A percentile compares a stretch with the other conserved stretches of the same genome.
These are phyloP conservation scores for Mycena pura DNA, from an alignment of 768 basidiomycete genomes.

Conservation along the genomic window DNA sequence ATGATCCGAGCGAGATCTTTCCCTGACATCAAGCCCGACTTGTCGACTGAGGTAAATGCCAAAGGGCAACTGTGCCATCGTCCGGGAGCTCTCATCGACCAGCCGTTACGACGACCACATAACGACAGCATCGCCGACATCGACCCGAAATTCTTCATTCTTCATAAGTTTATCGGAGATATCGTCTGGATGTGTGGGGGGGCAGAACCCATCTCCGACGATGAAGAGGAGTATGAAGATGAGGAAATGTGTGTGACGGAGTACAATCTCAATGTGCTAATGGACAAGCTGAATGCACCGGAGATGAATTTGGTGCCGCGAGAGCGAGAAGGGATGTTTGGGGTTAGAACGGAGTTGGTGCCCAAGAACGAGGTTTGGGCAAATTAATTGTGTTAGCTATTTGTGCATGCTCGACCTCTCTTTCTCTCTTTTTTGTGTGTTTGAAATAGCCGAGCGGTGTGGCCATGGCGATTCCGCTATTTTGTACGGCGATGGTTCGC, in stretches of 20 bases:
- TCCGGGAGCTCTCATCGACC: slow-evolving; percentile 9
- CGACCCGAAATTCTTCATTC: slow-evolving; percentile 7
- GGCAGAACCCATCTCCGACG: neutral
- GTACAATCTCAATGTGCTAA: neutral
- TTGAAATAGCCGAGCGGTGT: too few species aligned
- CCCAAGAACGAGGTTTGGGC: neutral
- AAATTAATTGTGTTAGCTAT: too few species aligned
- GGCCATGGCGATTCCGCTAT: too few species aligned
- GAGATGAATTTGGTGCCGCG: neutral
- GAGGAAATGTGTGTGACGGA: neutral
- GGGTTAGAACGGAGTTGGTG: neutral
- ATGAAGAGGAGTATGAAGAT: neutral
- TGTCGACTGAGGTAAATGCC: neutral
- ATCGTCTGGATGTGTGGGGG: slow-evolving; percentile 15
- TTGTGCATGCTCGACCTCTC: too few species aligned
- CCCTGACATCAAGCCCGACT: slow-evolving; percentile 4
- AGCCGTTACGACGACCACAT: neutral
- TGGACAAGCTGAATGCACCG: neutral
- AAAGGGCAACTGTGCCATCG: slow-evolving; percentile 3
- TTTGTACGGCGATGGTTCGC: too few species aligned
- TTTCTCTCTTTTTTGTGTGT: too few species aligned
- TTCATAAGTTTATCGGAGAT: slow-evolving; percentile 11
- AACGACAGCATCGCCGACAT: slow-evolving; percentile 3
- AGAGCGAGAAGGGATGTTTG: neutral
- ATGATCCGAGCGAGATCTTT: slow-evolving; percentile 12